Evolutionary conservation across 2,329 filamentous ascomycete genomes (phyloP), one percentile per base, ranked within the genome.

Genomic region (Claviceps fusiformis): DNA sequence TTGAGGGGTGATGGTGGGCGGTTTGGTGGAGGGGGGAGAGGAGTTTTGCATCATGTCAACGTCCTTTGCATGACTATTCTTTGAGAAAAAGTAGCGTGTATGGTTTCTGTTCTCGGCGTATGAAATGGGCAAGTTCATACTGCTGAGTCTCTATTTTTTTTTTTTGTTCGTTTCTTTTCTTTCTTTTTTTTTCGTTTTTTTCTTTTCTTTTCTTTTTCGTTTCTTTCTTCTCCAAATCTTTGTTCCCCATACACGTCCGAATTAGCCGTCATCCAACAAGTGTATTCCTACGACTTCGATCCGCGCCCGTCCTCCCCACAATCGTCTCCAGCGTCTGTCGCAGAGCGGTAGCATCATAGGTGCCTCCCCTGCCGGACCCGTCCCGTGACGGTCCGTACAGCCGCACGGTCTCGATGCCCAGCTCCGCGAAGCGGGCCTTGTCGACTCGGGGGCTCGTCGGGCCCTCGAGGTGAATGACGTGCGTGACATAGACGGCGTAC

Each of bases 391-490:
- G 78, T 2, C 89, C 90, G 65, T 93, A 92, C 0, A 95, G 73
- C 55, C 83, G 77, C 15, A 95, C 79, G 17, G 83, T 83, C 62
- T 90, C 85, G 45, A 97, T 88, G 0, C 90, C 90, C 59, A 90
- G 67, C 19, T 71, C 69, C 3, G 71, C 71, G 47, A 96, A 73
- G 54, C 76, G 77, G 6, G 77, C 77, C 52, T 76, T 81, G 62
- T 95, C 82, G 1, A 95, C 85, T 3, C 67, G 72, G 0, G 91
- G 91, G 27, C 85, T 83, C 0, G 78, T 79, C 0, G 81, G 77
- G 0, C 83, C 85, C 46, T 91, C 86, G 0, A 95, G 71, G 64
- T 95, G 86, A 7, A 96, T 76, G 15, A 96, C 68, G 66, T 96
- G 91, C 7, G 86, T 95, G 3, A 96, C 84, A 63, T 93, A 95